Percentiles rank a stretch among this genome's conserved stretches.
phyloP scores from a whole-genome alignment of 768 basidiomycete species.

The Boletus reticuloceps region DNA sequence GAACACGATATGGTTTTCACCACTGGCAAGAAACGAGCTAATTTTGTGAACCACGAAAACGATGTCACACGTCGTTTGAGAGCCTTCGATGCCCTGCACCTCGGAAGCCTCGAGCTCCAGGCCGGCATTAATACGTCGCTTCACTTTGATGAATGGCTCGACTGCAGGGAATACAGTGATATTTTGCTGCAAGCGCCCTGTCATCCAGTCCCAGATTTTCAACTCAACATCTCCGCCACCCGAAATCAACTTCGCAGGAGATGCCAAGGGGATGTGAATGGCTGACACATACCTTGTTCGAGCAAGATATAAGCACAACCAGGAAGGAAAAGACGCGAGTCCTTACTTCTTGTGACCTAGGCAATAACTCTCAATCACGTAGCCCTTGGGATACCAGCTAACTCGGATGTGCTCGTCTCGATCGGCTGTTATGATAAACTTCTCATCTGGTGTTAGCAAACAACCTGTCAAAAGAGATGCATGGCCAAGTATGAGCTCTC shows the following conservation, averaged over 20 bases:
- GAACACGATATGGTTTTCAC: slow-evolving; percentile 52
- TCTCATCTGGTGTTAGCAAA: slow-evolving; percentile 63
- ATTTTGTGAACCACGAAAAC: slow-evolving; percentile 62
- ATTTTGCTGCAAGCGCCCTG: slow-evolving; percentile 51
- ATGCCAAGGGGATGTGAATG: slow-evolving; percentile 59
- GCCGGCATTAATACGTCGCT: slow-evolving; percentile 16
- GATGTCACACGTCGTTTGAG: slow-evolving; percentile 16
- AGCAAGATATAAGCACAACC: not conserved
- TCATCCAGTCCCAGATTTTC: slow-evolving; percentile 79
- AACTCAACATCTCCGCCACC: slow-evolving; percentile 84
- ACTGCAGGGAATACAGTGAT: slow-evolving; percentile 50
- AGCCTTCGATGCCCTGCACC: not conserved
- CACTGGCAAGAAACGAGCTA: slow-evolving; percentile 39
- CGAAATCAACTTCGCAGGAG: slow-evolving; percentile 59
- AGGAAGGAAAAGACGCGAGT: not conserved
- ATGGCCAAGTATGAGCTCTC: slow-evolving; percentile 80
- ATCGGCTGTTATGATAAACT: slow-evolving; percentile 84
- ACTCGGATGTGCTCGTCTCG: slow-evolving; percentile 94
- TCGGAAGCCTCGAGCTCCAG: slow-evolving; percentile 22
- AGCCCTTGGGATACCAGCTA: slow-evolving; percentile 86
- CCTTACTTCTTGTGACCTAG: slow-evolving; percentile 80
- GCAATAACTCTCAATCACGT: slow-evolving; percentile 82
- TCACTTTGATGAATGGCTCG: slow-evolving; percentile 45
- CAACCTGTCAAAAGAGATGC: slow-evolving; percentile 80
- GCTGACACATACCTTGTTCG: slow-evolving; percentile 75